These are phyloP conservation scores for Kuraishia molischiana DNA, from an alignment of 805 yeast species.

Conservation along the genomic window DNA sequence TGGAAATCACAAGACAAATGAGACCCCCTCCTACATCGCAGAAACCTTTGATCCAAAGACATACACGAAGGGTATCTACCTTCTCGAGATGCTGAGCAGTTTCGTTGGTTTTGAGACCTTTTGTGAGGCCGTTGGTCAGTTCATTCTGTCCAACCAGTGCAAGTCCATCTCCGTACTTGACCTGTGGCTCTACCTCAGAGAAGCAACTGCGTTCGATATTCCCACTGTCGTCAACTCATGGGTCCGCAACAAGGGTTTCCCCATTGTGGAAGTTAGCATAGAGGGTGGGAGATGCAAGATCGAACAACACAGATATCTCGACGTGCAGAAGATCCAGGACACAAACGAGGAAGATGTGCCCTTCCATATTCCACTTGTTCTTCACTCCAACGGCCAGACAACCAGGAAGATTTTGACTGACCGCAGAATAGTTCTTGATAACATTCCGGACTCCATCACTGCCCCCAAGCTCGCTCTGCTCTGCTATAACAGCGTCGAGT, in stretches of 20 bases:
- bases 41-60: conserved; percentile 39
- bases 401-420: not conserved
- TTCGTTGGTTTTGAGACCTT: conserved; percentile 13
- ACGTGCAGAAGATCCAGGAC: conserved; percentile 5
- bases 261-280: conserved; percentile 31
- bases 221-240: conserved; percentile 47
- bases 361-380: conserved; percentile 49
- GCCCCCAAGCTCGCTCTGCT: not conserved
- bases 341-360: conserved; percentile 42
- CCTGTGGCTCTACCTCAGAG: conserved; percentile 35
- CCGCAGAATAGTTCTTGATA: not conserved
- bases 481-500: not conserved
- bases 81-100: conserved; percentile 37
- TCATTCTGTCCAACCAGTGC: conserved; percentile 20
- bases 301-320: conserved; percentile 28
- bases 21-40: conserved; percentile 14
- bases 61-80: conserved; percentile 51
- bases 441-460: not conserved
- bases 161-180: conserved; percentile 38
- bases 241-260: conserved; percentile 52
- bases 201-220: conserved; percentile 28
- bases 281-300: conserved; percentile 18
- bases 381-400: not conserved
- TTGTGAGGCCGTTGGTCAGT: conserved; percentile 7
- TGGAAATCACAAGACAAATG: conserved; percentile 22